Evolutionary conservation across 768 basidiomycete species (phyloP), one percentile per base, ranked within the genome.

Genomic region (Polyporus arcularius): DNA sequence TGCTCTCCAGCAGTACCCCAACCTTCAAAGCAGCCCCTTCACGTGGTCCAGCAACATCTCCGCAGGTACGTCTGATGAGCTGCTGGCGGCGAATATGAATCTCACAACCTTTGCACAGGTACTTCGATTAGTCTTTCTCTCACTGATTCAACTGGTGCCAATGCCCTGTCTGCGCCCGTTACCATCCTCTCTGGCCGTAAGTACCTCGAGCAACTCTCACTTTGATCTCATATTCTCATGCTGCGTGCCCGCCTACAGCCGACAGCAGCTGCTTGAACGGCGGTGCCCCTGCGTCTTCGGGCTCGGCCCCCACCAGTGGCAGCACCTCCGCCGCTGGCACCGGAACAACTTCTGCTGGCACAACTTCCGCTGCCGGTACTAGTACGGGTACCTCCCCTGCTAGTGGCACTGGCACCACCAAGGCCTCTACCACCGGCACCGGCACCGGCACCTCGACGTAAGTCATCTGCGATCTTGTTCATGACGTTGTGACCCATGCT

Each of bases 21-120:
- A 65, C 52, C 72, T 76, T 40, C 72, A 64, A 7, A 70, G 71
- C 15, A 83, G 72, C 26, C 73, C 76, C 4, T 53, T 80, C 61
- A 84, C 81, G 21, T 92, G 89, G 89, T 55, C 30, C 0, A 81
- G 79, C 54, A 85, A 86, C 75, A 68, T 80, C 39, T 50, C 79
- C 2, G 63, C 75, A 14, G 78, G 88, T 84, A 48, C 57, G 78
- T 73, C 40, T 21, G 12, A 26, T 21, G 12, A 16, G 8, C 21
- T 3, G 16, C 15, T 15, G 38, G 10, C 35, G 14, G 53, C n/a
- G 10, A 42, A 4, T 9, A 6, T 51, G 47, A 38, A 15, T 52
- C 0, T 14, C n/a, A n/a, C 45, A 45, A 4, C 43, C 58, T 18
- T 53, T 1, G 45, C 9, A 0, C 58, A 85, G 87, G 77, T n/a